A percentile compares a stretch with the other conserved stretches of the same genome.
Conservation (phyloP, 306 rosid species). For the Cucurbita maxima region DNA sequence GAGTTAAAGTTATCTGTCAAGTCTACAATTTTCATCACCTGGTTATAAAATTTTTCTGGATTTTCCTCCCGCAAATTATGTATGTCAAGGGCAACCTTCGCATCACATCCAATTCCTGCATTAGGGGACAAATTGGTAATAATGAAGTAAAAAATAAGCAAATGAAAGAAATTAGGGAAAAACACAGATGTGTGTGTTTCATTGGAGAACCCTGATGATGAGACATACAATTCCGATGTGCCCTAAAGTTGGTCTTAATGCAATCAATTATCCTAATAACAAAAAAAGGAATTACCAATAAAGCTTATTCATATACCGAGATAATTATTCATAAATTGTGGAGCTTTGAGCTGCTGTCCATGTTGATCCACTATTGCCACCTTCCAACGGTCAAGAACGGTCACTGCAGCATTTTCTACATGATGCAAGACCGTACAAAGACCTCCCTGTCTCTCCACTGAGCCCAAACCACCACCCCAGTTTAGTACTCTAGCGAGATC, state of each 20-base stretch:
- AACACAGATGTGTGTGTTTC: not conserved
- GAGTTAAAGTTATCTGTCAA: not conserved
- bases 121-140: not conserved
- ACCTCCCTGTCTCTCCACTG: constrained; percentile 97
- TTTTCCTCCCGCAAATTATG: constrained; percentile 97
- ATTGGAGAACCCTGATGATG: not conserved
- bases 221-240: not conserved
- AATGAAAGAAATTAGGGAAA: not conserved
- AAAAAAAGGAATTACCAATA: not conserved
- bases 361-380: constrained; percentile 47
- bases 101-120: constrained; percentile 95
- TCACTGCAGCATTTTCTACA: constrained; percentile 90
- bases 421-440: constrained; percentile 79
- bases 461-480: constrained; percentile 99
- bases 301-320: constrained; percentile 51
- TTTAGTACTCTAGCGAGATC: constrained; percentile 94
- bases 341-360: constrained; percentile 50
- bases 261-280: not conserved
- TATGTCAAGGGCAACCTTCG: constrained; percentile 96
- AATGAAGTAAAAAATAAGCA: not conserved
- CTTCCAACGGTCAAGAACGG: constrained; percentile 97
- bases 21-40: constrained; percentile 33
- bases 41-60: constrained; percentile 94
- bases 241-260: not conserved
- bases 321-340: constrained; percentile 86